phyloP scores from a whole-genome alignment of 116 monocot genomes.

The Zostera marina region DNA sequence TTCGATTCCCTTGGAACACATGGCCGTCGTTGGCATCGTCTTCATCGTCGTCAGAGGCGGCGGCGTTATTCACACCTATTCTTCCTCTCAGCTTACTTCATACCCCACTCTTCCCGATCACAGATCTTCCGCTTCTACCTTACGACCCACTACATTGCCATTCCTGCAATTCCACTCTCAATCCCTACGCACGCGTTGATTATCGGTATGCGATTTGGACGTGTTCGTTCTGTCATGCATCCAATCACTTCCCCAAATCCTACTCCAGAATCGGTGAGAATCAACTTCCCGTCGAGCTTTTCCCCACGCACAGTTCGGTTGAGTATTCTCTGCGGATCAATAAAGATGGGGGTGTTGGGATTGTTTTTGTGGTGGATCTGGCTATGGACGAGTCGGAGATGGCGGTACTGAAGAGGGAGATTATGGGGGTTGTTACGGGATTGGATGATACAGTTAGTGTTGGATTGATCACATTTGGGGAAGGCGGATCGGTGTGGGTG shows the following conservation, averaged over 20 bases:
- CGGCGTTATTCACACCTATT: constrained; percentile 49
- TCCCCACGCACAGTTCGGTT: constrained; percentile 85
- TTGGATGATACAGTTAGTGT: constrained; percentile 64
- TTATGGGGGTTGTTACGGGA: constrained; percentile 48
- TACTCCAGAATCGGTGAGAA: constrained; percentile 62
- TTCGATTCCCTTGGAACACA: constrained; percentile 93
- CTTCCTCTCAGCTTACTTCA: constrained; percentile 63
- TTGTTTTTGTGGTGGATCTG: constrained; percentile 65
- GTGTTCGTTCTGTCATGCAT: constrained; percentile 63
- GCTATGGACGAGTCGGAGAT: constrained; percentile 46
- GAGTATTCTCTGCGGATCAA: constrained; percentile 48
- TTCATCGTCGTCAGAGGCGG: constrained; percentile 23
- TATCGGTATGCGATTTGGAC: constrained; percentile 51
- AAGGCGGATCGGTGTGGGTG: constrained; percentile 47
- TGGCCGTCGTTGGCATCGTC: constrained; percentile 54
- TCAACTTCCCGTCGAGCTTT: constrained; percentile 95
- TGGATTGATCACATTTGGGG: constrained; percentile 66
- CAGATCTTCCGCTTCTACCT: constrained; percentile 70
- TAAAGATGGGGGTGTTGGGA: constrained; percentile 9
- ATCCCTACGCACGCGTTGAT: constrained; percentile 87
- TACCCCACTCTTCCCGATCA: constrained; percentile 51
- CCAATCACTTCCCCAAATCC: constrained; percentile 65
- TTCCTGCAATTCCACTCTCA: constrained; percentile 49
- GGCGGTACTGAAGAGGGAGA: constrained; percentile 48
- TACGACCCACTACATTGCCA: constrained; percentile 82